These are phyloP conservation scores for Geotrichum candidum DNA, from an alignment of 1,139 yeast genomes.

Conservation along the genomic window DNA sequence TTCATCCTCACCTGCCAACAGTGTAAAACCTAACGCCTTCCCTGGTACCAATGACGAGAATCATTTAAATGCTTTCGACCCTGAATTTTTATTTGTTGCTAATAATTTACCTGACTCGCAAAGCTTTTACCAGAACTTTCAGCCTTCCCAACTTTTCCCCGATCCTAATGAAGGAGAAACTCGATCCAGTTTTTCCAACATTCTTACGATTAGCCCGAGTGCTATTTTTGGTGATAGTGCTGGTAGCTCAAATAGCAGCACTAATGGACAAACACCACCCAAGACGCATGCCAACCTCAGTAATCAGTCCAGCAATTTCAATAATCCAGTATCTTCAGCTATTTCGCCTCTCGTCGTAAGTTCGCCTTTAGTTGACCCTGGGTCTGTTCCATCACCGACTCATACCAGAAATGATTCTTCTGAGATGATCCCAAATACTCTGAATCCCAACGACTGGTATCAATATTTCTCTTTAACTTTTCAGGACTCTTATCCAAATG, in stretches of 20 bases:
- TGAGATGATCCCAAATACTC: slow-evolving; percentile 30
- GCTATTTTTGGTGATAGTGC: background rate
- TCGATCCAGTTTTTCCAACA: background rate
- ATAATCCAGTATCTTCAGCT: background rate
- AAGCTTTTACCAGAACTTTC: slow-evolving; percentile 32
- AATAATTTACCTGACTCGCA: slow-evolving; percentile 30
- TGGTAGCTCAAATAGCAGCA: slow-evolving; percentile 6
- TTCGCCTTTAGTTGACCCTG: background rate
- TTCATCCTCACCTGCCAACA: background rate
- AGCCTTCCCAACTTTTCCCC: slow-evolving; percentile 38
- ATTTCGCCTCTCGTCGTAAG: background rate
- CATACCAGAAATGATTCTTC: slow-evolving; percentile 13
- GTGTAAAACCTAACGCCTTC: background rate
- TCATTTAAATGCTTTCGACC: slow-evolving; percentile 13
- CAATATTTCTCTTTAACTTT: slow-evolving; percentile 30
- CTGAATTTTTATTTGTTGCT: slow-evolving; percentile 35
- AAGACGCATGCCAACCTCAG: background rate
- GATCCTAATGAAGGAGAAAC: slow-evolving; percentile 23
- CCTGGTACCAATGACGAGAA: background rate
- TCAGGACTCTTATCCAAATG: background rate
- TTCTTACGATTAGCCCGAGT: slow-evolving; percentile 1
- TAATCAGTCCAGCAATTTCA: background rate
- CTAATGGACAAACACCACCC: slow-evolving; percentile 3
- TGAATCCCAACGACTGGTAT: slow-evolving; percentile 39
- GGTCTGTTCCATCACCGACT: slow-evolving; percentile 2